Base-by-base conservation (phyloP, 2,329 filamentous ascomycete genomes). In the Didymella pomorum region DNA sequence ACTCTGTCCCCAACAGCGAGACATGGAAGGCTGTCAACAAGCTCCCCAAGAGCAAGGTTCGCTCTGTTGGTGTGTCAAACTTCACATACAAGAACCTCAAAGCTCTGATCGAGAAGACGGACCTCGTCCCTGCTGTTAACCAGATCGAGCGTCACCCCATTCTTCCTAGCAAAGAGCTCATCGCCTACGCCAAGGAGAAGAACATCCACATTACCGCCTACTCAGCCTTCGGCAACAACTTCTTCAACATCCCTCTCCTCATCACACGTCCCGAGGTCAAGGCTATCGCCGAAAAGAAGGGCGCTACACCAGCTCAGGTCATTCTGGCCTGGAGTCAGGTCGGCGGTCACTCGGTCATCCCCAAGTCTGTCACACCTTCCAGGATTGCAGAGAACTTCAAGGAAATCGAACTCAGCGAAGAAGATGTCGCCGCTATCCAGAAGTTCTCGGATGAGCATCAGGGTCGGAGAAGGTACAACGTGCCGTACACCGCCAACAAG, bases 291-390 rank as follows among this genome's bases (percentile, higher is more conserved):
- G 80, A 84, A 68, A 83, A 85, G 68, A 83, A 86, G 18, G 83
- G 86, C 4, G 83, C 89, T 25, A 86, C 87, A 10, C 85, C 91
- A 8, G 89, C 90, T 8, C 92, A 96, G 82, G 84, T 96, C 37
- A 83, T 96, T 60, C 84, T 97, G 67, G 85, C 92, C 70, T 97
- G 93, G 93, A 87, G 91, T 44, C 96, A 91, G n/a, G 92, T 96
- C 83, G 66, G 68, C 18, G 69, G 68, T 16, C 65, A 69, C 60
- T 69, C 66, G 16, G 69, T 71, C 37, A 71, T 72, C n/a, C 70
- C 70, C 39, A 72, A 72, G 58, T 70, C 67, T 8, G 68, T 72
- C 5, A 72, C 68, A 0, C 58, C 70, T 14, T 61, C 67, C 21
- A 59, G 70, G 28, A 72, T 72, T 33, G 64, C 64, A 1, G 68